A percentile compares a stretch with the other conserved stretches of the same genome.
phyloP scores from a whole-genome alignment of 2,329 filamentous ascomycete genomes.

The Ceratocystis destructans region DNA sequence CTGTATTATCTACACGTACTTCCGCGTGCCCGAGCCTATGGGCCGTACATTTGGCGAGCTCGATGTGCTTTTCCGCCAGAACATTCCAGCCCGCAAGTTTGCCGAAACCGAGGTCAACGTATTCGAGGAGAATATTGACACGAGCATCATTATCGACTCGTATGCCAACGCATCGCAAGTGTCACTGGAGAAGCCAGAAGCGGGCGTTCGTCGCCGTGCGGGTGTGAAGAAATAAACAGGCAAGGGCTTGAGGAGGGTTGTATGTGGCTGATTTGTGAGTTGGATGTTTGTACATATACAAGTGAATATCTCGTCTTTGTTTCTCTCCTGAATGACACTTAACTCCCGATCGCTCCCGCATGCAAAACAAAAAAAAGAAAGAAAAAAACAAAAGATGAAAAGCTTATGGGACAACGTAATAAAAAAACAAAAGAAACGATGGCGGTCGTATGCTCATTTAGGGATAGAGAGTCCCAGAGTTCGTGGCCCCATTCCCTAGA shows the following conservation, averaged over 20 bases:
- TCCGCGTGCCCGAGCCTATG: slow-evolving; percentile 41
- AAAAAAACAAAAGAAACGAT: no score
- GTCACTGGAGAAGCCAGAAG: slow-evolving; percentile 13
- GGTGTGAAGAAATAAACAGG: slow-evolving; percentile 13
- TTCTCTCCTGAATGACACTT: no score
- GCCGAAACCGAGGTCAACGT: slow-evolving; percentile 20
- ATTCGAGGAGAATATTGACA: slow-evolving; percentile 19
- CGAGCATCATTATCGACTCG: slow-evolving; percentile 15
- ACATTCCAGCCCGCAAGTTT: slow-evolving; percentile 30
- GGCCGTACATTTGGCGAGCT: slow-evolving; percentile 34
- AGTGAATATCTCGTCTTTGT: background rate
- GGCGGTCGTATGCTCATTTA: no score
- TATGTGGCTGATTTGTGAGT: background rate
- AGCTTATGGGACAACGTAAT: no score
- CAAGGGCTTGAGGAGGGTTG: background rate
- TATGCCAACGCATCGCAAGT: slow-evolving; percentile 18
- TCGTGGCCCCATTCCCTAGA: no score
- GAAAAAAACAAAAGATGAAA: no score
- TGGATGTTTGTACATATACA: background rate
- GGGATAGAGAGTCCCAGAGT: no score
- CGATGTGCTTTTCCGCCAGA: slow-evolving; percentile 31
- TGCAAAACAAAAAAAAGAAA: no score
- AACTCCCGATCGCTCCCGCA: no score
- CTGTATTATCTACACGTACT: slow-evolving; percentile 37
- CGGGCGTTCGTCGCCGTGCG: slow-evolving; percentile 14